These are phyloP conservation scores for Yamadazyma akitaensis DNA, from an alignment of 805 yeast species.

Conservation along the genomic window DNA sequence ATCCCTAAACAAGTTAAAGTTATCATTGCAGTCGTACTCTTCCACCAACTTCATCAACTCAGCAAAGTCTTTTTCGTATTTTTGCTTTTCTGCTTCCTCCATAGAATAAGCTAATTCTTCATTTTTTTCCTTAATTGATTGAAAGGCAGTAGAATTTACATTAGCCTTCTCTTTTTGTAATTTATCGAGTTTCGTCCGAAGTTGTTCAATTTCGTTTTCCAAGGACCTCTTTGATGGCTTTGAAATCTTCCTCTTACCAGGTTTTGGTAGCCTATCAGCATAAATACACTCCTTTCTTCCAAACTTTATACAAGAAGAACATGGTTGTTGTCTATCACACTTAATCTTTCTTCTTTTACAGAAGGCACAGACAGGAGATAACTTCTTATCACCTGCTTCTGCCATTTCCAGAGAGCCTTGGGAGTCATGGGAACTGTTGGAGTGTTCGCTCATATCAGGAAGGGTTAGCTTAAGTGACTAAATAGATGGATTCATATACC, in stretches of 20 bases:
- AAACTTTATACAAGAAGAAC: constrained; percentile 28
- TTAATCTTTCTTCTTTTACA: constrained; percentile 38
- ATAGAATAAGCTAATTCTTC: background rate
- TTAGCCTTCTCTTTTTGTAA: constrained; percentile 1
- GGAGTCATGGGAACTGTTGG: background rate
- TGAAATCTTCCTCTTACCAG: background rate
- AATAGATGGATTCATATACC: background rate
- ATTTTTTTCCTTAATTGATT: background rate
- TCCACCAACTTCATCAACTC: constrained; percentile 6
- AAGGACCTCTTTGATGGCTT: constrained; percentile 6
- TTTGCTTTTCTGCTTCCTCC: constrained; percentile 1
- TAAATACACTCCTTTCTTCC: constrained; percentile 14
- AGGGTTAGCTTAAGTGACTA: background rate
- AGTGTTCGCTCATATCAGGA: background rate
- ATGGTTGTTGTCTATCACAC: constrained; percentile 43
- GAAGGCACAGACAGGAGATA: constrained; percentile 21
- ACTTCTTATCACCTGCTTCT: background rate
- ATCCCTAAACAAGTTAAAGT: background rate
- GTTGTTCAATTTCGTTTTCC: constrained; percentile 12
- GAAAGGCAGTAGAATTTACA: background rate
- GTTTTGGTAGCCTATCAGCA: constrained; percentile 6
- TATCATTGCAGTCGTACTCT: background rate
- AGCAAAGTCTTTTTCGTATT: constrained; percentile 4
- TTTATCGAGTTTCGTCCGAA: constrained; percentile 8
- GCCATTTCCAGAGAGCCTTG: background rate